phyloP scores from a whole-genome alignment of 1,139 yeast species.

The Sugiyamaella xylanicola region DNA sequence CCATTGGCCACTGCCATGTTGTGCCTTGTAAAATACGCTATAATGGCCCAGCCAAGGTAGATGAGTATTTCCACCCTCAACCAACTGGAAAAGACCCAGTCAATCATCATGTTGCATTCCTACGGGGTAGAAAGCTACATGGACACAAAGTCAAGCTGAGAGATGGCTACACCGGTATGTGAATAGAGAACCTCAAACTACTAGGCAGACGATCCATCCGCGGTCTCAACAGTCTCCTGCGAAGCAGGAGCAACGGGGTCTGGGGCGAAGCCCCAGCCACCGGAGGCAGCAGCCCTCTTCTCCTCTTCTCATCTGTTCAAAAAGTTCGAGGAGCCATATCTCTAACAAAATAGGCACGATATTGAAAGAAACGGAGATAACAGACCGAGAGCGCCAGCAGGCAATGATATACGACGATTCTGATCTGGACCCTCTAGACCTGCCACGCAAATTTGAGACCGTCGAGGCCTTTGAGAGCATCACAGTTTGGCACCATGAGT shows the following conservation, averaged over 20 bases:
- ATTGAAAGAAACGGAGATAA: slow-evolving; percentile 16
- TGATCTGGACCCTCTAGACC: slow-evolving; percentile 20
- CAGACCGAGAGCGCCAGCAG: slow-evolving; percentile 19
- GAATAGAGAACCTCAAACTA: too few relatives aligned
- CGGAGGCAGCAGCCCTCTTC: too few relatives aligned
- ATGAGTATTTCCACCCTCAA: slow-evolving; percentile 27
- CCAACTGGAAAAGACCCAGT: slow-evolving; percentile 7
- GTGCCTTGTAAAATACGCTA: slow-evolving; percentile 37
- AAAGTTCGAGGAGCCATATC: too few relatives aligned
- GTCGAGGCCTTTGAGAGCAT: slow-evolving; percentile 28
- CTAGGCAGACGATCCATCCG: too few relatives aligned
- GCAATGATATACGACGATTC: slow-evolving; percentile 19
- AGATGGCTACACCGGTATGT: slow-evolving; percentile 28
- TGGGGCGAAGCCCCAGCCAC: too few relatives aligned
- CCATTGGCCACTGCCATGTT: slow-evolving; percentile 27
- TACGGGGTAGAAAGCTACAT: slow-evolving; percentile 35
- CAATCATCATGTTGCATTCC: slow-evolving; percentile 14
- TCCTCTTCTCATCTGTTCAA: too few relatives aligned
- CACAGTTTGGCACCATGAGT: slow-evolving; percentile 39
- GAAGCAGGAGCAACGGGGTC: too few relatives aligned
- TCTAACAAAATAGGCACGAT: slow-evolving; percentile 17
- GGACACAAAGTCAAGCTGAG: slow-evolving; percentile 29
- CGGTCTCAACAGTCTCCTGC: too few relatives aligned
- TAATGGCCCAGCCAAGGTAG: slow-evolving; percentile 34
- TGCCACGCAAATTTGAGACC: slow-evolving; percentile 25